Base-by-base conservation (phyloP, 495 filamentous ascomycete species). In the Neurospora cerealis region DNA sequence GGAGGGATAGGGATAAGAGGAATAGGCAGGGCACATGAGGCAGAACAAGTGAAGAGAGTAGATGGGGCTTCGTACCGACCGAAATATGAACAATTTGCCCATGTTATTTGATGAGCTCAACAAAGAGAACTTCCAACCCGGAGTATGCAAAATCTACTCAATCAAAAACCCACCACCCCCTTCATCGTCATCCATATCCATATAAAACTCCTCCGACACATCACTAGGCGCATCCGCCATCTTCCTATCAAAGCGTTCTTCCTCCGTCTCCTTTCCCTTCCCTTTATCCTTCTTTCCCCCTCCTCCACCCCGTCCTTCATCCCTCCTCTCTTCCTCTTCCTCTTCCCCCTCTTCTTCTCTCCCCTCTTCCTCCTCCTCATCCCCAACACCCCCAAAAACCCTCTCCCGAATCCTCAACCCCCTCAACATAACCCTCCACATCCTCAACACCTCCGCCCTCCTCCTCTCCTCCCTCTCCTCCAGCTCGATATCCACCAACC, bases 381-480 rank as follows among this genome's bases (percentile, higher is more conserved):
- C 82, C 72, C 85, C 83, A 10, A 85, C 82, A 44, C 83, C 80
- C 11, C 87, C 88, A 77, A 82, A 87, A 9, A 98, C 88, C 73
- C 93, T 88, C 82, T 96, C 88, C 70, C 89, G 85, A 72, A 99
- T 93, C 72, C 93, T 86, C 76, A 98, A 80, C 39, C 86, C 92
- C 72, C 91, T 85, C 78, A 97, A 81, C 36, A 97, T 91, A 32
- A 89, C 81, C 74, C 88, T 91, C 96, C 96, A 98, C 78, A 91
- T 79, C 73, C 86, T 86, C 77, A 97, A 82, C 28, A 88, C 88
- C 77, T 87, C 85, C 7, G 81, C 80, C 38, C 83, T 85, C 78
- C 86, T 87, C 71, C 82, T 82, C 71, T 90, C 87, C 44, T 87
- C 81, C 73, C 90, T 89, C 34, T 85, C 83, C 77, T 88, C 85